A percentile compares a stretch with the other conserved stretches of the same genome.
phyloP scores from a whole-genome alignment of 2,329 filamentous ascomycete genomes.

The Geosmithia morbida region DNA sequence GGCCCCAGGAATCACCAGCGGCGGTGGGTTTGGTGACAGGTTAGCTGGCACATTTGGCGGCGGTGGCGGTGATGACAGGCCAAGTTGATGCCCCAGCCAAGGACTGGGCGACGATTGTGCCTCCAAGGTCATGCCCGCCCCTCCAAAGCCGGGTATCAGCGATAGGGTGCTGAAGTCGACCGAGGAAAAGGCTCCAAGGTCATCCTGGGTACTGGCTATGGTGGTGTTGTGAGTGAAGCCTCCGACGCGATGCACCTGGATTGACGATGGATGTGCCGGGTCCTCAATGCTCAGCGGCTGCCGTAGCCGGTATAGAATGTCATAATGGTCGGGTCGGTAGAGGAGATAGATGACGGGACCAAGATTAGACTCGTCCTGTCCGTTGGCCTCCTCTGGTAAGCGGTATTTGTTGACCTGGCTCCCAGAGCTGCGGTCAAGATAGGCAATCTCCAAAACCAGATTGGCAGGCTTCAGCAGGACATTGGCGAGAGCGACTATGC shows the following conservation, averaged over 20 bases:
- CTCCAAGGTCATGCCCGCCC: constrained; percentile 16
- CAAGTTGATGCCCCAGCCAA: constrained; percentile 18
- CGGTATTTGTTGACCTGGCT: constrained; percentile 59
- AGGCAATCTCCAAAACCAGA: constrained; percentile 75
- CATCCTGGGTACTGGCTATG: constrained; percentile 23
- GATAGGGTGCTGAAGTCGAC: constrained; percentile 27
- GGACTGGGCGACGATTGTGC: constrained; percentile 15
- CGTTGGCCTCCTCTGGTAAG: constrained; percentile 40
- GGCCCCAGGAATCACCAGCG: constrained; percentile 6
- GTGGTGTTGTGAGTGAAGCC: constrained; percentile 29
- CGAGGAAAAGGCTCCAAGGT: constrained; percentile 25
- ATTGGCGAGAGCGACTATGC: constrained; percentile 62
- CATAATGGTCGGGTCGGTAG: constrained; percentile 77
- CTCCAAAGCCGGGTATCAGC: constrained; percentile 30
- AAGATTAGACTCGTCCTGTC: constrained; percentile 24
- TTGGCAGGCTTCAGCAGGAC: constrained; percentile 66
- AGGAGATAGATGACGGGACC: constrained; percentile 41
- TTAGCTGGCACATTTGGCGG: constrained; percentile 8
- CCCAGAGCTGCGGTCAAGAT: constrained; percentile 76
- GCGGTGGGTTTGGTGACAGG: constrained; percentile 8
- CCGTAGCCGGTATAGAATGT: constrained; percentile 65
- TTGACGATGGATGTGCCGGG: constrained; percentile 7
- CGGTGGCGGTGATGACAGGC: constrained; percentile 9
- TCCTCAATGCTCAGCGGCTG: constrained; percentile 9
- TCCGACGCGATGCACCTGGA: constrained; percentile 40